Percentiles rank a stretch among this genome's conserved stretches.
Evolutionary conservation across 768 basidiomycete genomes (phyloP).

Genomic region (Boletus pseudopeckii): DNA sequence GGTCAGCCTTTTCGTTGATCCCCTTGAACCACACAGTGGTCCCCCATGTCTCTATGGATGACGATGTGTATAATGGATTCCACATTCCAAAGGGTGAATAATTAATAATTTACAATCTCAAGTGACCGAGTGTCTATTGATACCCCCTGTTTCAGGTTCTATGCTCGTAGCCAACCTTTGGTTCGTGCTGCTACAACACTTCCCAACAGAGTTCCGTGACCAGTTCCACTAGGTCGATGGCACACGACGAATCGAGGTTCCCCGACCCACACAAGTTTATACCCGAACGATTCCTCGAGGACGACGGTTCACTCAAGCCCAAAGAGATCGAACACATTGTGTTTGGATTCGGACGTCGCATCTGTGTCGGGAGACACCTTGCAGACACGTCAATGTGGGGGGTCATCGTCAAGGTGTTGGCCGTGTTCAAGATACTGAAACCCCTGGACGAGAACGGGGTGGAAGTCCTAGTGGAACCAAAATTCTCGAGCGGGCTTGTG

Average conservation of each 20-base stretch:
- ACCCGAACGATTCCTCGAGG: constrained; percentile 39
- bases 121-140: background rate
- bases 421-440: background rate
- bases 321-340: constrained; percentile 5
- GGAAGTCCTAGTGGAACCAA: constrained; percentile 15
- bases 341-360: constrained; percentile 27
- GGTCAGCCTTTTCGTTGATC: background rate
- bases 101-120: background rate
- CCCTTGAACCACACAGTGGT: constrained; percentile 8
- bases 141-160: background rate
- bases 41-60: constrained; percentile 30
- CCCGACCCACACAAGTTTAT: constrained; percentile 33
- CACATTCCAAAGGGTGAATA: constrained; percentile 42
- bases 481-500: constrained; percentile 5
- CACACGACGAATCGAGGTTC: constrained; percentile 28
- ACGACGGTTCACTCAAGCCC: constrained; percentile 17
- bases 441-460: background rate
- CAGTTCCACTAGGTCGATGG: constrained; percentile 8
- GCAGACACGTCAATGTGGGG: constrained; percentile 20
- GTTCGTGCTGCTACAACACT: background rate
- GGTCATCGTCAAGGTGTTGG: constrained; percentile 10
- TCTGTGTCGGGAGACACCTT: constrained; percentile 24
- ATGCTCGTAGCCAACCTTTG: constrained; percentile 7
- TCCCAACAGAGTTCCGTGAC: no score
- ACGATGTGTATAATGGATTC: constrained; percentile 43